phyloP scores from a whole-genome alignment of 2,329 filamentous ascomycete species.

The Cryphonectria parasitica region DNA sequence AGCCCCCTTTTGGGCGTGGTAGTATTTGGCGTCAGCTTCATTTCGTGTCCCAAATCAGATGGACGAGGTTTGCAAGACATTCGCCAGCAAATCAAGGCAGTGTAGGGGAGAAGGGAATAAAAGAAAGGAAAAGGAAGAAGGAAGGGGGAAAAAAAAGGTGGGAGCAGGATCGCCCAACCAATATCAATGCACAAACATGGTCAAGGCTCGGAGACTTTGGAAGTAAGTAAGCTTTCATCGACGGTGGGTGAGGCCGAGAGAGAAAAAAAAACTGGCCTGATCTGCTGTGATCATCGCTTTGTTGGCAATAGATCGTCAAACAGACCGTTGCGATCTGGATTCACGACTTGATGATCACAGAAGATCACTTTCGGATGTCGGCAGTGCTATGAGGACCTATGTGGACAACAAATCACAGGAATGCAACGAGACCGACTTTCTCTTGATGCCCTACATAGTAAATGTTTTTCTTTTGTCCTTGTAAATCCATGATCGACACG shows the following conservation, averaged over 20 bases:
- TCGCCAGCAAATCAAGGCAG: not conserved
- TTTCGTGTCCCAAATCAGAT: not conserved
- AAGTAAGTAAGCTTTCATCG: not conserved
- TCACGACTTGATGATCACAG: not conserved
- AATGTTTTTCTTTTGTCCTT: not conserved
- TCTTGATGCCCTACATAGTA: not conserved
- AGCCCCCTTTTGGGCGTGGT: conserved; percentile 12
- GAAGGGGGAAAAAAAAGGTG: not conserved
- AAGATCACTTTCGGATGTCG: conserved; percentile 1
- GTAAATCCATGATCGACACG: not conserved
- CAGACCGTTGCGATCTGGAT: not conserved
- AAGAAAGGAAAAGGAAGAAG: too few species aligned
- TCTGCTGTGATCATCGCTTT: not conserved
- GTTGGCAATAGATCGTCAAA: not conserved
- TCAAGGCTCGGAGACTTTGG: not conserved
- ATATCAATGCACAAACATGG: not conserved
- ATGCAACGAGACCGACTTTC: not conserved
- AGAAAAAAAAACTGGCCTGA: not conserved
- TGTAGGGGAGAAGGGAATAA: not conserved
- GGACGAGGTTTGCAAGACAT: not conserved
- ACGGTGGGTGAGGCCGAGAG: not conserved
- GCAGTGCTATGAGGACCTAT: not conserved
- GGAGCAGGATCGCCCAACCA: not conserved
- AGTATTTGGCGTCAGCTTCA: conserved; percentile 8
- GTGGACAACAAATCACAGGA: not conserved